Percentiles rank a stretch among this genome's conserved stretches.
These are phyloP conservation scores for Neonectria magnoliae DNA, from an alignment of 2,329 filamentous ascomycete species.

Conservation along the genomic window DNA sequence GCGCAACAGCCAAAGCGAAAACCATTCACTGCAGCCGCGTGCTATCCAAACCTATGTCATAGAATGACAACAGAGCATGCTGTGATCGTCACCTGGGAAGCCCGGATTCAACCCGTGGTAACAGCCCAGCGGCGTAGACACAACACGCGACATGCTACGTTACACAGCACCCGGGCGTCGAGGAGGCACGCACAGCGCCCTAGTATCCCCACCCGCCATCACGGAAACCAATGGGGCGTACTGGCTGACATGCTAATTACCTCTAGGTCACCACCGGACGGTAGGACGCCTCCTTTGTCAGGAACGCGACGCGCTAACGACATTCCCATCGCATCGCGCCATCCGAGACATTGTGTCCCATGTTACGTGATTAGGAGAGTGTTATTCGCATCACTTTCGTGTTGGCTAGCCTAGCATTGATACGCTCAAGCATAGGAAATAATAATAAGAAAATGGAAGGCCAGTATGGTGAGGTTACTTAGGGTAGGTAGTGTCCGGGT, in stretches of 20 bases:
- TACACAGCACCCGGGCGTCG: neutral
- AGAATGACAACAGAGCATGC: neutral
- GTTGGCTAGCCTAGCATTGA: neutral
- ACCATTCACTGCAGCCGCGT: neutral
- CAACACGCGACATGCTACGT: neutral
- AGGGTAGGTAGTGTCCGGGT: too few relatives aligned
- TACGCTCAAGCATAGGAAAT: too few relatives aligned
- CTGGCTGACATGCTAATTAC: neutral
- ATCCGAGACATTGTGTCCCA: neutral
- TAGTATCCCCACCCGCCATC: neutral
- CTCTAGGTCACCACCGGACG: too few relatives aligned
- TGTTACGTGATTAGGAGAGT: conserved; percentile 5
- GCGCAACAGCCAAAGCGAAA: neutral
- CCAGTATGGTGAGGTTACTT: too few relatives aligned
- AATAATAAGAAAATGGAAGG: too few relatives aligned
- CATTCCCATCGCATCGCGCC: conserved; percentile 3
- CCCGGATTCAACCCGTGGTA: too few relatives aligned
- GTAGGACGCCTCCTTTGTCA: neutral
- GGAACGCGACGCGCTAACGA: neutral
- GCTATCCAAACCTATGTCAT: neutral
- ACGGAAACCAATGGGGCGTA: neutral
- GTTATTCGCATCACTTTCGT: conserved; percentile 14
- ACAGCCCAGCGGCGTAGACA: neutral
- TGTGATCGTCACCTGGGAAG: neutral
- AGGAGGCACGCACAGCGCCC: neutral